A percentile compares a stretch with the other conserved stretches of the same genome.
Conservation (phyloP, 2,329 filamentous ascomycete species). For the Aureobasidium melanogenum region DNA sequence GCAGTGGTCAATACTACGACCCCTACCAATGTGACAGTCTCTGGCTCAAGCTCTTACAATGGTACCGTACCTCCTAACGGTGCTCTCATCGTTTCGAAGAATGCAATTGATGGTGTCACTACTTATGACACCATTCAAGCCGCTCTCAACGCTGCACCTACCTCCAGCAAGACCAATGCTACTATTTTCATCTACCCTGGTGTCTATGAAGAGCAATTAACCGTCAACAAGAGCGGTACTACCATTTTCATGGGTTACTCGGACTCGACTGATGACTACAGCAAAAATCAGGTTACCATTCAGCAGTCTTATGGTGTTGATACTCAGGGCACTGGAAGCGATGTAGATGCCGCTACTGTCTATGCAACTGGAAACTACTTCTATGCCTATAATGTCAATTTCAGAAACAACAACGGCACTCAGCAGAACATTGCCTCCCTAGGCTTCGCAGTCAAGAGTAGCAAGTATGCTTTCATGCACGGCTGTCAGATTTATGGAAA, state of each 20-base stretch:
- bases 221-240: conserved; percentile 30
- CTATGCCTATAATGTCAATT: conserved; percentile 33
- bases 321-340: conserved; percentile 28
- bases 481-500: conserved; percentile 31
- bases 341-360: conserved; percentile 32
- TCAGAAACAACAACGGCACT: conserved; percentile 31
- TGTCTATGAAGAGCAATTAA: conserved; percentile 31
- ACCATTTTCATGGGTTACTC: conserved; percentile 34
- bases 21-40: conserved; percentile 21
- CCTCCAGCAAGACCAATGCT: conserved; percentile 27
- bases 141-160: conserved; percentile 28
- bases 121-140: conserved; percentile 30
- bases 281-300: conserved; percentile 30
- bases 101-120: conserved; percentile 26
- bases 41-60: conserved; percentile 23
- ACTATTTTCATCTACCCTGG: conserved; percentile 36
- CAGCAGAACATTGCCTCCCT: conserved; percentile 31
- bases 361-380: conserved; percentile 34
- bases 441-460: conserved; percentile 33
- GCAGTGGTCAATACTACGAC: conserved; percentile 15
- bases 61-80: conserved; percentile 28
- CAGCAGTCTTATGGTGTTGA: conserved; percentile 28
- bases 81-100: conserved; percentile 33
- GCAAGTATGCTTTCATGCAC: conserved; percentile 32
- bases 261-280: conserved; percentile 28